Evolutionary conservation across 2,329 filamentous ascomycete genomes (phyloP).

Genomic region (Tolypocladium endophyticum): DNA sequence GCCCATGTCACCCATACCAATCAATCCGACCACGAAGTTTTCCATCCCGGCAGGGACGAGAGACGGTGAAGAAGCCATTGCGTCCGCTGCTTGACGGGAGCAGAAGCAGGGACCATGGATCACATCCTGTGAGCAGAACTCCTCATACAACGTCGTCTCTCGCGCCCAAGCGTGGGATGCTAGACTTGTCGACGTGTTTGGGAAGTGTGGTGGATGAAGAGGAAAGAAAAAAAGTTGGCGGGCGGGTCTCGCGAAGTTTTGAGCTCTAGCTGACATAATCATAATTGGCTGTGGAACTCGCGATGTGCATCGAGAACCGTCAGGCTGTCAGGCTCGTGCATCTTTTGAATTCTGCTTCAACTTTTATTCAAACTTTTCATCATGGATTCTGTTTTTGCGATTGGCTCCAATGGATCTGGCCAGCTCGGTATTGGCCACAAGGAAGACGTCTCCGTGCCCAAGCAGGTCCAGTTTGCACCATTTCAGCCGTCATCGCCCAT

Average conservation of each 20-base stretch:
- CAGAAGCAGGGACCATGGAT: constrained; percentile 12
- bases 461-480: constrained; percentile 46
- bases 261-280: constrained; percentile 4
- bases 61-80: constrained; percentile 16
- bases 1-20: constrained; percentile 99
- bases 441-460: constrained; percentile 60
- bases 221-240: constrained; percentile 5
- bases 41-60: constrained; percentile 40
- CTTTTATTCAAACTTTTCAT: constrained; percentile 2
- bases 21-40: constrained; percentile 76
- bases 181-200: background rate
- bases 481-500: constrained; percentile 24
- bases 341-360: background rate
- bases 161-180: background rate
- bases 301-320: background rate
- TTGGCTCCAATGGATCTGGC: constrained; percentile 69
- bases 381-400: constrained; percentile 50
- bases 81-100: constrained; percentile 13
- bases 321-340: background rate
- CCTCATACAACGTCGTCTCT: background rate
- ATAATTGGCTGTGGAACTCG: background rate
- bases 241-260: background rate
- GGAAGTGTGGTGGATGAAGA: background rate
- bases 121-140: constrained; percentile 12
- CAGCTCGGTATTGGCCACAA: constrained; percentile 63